Conservation (phyloP, 495 filamentous ascomycete species). For the Clohesyomyces aquaticus region DNA sequence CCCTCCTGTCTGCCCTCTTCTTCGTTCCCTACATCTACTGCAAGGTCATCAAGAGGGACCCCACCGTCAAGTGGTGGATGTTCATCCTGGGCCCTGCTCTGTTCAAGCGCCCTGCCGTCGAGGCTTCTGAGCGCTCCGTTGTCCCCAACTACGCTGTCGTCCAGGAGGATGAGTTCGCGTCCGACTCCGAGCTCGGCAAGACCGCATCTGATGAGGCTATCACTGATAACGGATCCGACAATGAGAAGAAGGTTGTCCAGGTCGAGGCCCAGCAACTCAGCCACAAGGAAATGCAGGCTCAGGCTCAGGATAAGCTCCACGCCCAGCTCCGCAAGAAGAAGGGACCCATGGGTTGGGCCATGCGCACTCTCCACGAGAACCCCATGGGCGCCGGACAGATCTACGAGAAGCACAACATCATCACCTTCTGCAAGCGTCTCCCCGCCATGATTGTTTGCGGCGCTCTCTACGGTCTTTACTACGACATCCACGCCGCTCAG, state of each 20-base stretch:
- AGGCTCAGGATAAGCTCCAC: conserved; percentile 55
- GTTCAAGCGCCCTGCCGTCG: conserved; percentile 37
- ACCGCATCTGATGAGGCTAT: conserved; percentile 33
- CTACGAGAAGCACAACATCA: conserved; percentile 70
- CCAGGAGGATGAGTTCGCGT: conserved; percentile 50
- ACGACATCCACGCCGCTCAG: conserved; percentile 74
- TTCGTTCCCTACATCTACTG: conserved; percentile 63
- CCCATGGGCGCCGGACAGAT: conserved; percentile 67
- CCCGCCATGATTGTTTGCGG: conserved; percentile 62
- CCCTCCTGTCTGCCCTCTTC: conserved; percentile 58
- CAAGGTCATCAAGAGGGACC: conserved; percentile 60
- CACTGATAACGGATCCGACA: conserved; percentile 23
- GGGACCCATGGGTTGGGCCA: conserved; percentile 71
- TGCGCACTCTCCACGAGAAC: conserved; percentile 70
- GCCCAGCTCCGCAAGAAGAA: conserved; percentile 58
- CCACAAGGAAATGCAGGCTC: conserved; percentile 60
- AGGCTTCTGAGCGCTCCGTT: conserved; percentile 7
- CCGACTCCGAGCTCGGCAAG: conserved; percentile 25
- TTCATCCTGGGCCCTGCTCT: conserved; percentile 59
- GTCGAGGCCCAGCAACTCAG: conserved; percentile 52
- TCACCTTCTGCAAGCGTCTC: conserved; percentile 59
- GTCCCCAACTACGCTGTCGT: conserved; percentile 60
- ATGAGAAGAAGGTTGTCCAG: conserved; percentile 54
- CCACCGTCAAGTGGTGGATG: conserved; percentile 58
- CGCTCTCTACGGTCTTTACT: conserved; percentile 68